These are phyloP conservation scores for Geopyxis carbonaria DNA, from an alignment of 495 filamentous ascomycete genomes.

Conservation along the genomic window DNA sequence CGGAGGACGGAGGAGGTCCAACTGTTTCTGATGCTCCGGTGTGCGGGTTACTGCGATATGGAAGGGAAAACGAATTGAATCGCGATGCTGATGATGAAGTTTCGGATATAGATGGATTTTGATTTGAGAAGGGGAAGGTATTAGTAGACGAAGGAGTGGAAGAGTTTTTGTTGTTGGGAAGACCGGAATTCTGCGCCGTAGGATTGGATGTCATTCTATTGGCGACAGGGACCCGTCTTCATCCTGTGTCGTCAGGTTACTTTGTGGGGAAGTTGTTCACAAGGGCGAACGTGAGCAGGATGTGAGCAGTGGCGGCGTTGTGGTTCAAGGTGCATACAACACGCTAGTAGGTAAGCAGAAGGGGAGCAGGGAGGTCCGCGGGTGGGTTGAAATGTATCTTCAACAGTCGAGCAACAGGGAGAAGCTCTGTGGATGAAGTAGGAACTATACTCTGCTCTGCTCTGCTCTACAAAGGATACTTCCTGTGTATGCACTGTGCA, in stretches of 20 bases:
- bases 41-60: constrained; percentile 2
- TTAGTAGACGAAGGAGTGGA: constrained; percentile 21
- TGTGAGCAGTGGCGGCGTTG: too few species aligned
- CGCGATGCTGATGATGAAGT: constrained; percentile 16
- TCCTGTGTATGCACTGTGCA: too few species aligned
- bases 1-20: constrained; percentile 6
- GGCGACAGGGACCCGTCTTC: constrained; percentile 25
- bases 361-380: too few species aligned
- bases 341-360: too few species aligned
- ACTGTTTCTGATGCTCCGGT: background rate
- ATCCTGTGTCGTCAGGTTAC: constrained; percentile 14
- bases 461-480: too few species aligned
- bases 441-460: too few species aligned
- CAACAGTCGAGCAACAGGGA: too few species aligned
- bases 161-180: constrained; percentile 22
- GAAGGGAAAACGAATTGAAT: constrained; percentile 8
- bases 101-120: constrained; percentile 7
- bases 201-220: constrained; percentile 25
- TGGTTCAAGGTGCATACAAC: too few species aligned
- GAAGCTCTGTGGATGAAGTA: too few species aligned
- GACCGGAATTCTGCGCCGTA: constrained; percentile 22
- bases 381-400: too few species aligned
- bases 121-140: constrained; percentile 16
- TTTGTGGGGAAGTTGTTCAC: too few species aligned
- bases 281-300: too few species aligned